Base-by-base conservation (phyloP, 495 filamentous ascomycete genomes). In the Jackrogersella multiformis region DNA sequence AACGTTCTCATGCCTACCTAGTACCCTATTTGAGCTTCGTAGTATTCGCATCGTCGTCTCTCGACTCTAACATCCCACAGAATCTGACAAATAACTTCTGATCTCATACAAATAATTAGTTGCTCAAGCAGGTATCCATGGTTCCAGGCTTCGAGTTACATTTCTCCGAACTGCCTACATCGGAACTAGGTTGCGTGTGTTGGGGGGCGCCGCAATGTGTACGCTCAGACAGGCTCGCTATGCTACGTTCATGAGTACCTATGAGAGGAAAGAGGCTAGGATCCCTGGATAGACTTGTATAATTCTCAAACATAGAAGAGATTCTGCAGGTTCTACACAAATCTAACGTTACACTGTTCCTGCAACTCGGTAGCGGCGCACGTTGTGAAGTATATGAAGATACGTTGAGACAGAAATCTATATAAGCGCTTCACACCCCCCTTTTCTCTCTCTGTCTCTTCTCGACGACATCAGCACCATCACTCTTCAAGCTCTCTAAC, bases 101-200 rank as follows among this genome's bases (percentile, higher is more conserved):
- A n/a, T n/a, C n/a, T n/a, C n/a, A n/a, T n/a, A n/a, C n/a, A n/a
- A n/a, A n/a, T n/a, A n/a, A n/a, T n/a, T n/a, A n/a, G n/a, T n/a
- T n/a, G 5, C 18, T 44, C 10, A 44, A 34, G 48, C 30, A 32
- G 2, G 28, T 35, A 35, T 35, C 28, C 48, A 18, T 52, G 6
- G 28, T 20, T 8, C 15, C 23, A 18, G 48, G 1, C 15, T 52
- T 35, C 0, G n/a, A 48, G 10, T 2, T 51, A 18, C 28, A 51
- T 34, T 51, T 18, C 13, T 16, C 46, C 46, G 46, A 53, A 15
- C 9, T 61, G 46, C 28, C 24, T 61, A 44, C 46, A 38, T 53
- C 46, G 46, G 46, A 51, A 32, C 13, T 51, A 51, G 1, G 6
- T n/a, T 26, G 21, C 16, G 46, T 26, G 12, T 51, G n/a, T 26